These are phyloP conservation scores for Podaxis sp. DNA, from an alignment of 768 basidiomycete genomes.

Conservation along the genomic window DNA sequence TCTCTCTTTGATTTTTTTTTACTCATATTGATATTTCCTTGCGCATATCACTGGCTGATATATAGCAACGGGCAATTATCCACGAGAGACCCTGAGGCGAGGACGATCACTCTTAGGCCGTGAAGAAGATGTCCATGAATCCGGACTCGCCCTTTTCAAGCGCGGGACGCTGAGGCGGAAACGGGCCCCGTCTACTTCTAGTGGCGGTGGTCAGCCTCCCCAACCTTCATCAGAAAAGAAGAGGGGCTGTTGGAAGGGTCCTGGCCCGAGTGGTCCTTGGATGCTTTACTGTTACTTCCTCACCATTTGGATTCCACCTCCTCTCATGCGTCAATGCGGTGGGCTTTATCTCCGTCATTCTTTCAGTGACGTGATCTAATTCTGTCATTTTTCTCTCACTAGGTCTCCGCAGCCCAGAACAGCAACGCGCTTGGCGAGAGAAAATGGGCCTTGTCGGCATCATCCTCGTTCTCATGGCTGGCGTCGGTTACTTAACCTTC, in stretches of 20 bases:
- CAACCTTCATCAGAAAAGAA: conserved; percentile 36
- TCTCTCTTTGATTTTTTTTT: conserved; percentile 18
- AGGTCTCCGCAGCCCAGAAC: conserved; percentile 90
- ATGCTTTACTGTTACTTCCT: conserved; percentile 91
- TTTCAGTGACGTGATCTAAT: not conserved
- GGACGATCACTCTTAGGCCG: conserved; percentile 89
- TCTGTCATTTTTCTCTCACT: conserved; percentile 12
- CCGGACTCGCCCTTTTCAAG: conserved; percentile 90
- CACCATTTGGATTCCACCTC: conserved; percentile 81
- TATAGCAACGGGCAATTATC: conserved; percentile 78
- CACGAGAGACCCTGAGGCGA: conserved; percentile 63
- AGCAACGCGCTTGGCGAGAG: conserved; percentile 96
- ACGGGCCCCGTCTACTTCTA: conserved; percentile 44
- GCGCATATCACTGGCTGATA: not conserved
- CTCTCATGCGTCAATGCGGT: conserved; percentile 80
- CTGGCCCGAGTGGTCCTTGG: conserved; percentile 92
- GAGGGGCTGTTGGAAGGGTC: conserved; percentile 67
- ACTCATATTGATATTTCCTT: conserved; percentile 6
- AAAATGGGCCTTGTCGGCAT: conserved; percentile 92
- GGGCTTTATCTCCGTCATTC: conserved; percentile 30
- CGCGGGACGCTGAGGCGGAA: conserved; percentile 80
- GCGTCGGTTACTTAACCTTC: conserved; percentile 97
- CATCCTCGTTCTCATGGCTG: conserved; percentile 83
- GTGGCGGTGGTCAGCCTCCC: conserved; percentile 36
- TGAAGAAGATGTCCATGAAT: conserved; percentile 90